Base-by-base conservation (phyloP, 345 rosid species). In the Combretum micranthum region DNA sequence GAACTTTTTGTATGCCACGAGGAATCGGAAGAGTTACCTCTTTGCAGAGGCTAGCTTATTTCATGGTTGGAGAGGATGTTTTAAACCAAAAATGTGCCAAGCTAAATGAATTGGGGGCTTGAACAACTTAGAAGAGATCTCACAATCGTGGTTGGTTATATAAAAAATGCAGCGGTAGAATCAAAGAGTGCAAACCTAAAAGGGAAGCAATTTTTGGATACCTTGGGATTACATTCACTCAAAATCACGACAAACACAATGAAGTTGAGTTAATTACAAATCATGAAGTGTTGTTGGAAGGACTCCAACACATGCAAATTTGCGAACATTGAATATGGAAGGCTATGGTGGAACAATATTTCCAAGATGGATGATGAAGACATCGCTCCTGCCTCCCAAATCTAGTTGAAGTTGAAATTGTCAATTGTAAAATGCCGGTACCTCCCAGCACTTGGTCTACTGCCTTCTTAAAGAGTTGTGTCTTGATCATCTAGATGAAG, bases 371-470 rank as follows among this genome's bases (percentile, higher is more conserved):
- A 54, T 63, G 42, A 45, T 17, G 18, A 32, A 25, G 39, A 32
- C 39, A 32, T 32, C 39, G 10, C 39, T 32, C 15, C 19, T 52
- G 50, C 45, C 55, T 70, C 32, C 53, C 63, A 12, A 67, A 57
- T 50, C 39, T 75, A 39, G 55, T 55, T 17, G 47, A 60, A 51
- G 46, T 61, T 4, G 45, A 19, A 7, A 26, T 57, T 60, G 17
- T 55, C 6, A 51, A 58, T 42, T 59, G 64, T 17, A 51, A 12
- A 37, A 21, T 65, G 63, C 45, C 22, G 32, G 13, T 15, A 51
- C 44, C 70, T 64, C 16, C 76, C 73, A 45, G 9, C 47, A 12
- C 50, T 75, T 11, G 73, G 73, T 42, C 44, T 61, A 20, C 69
- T 75, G 21, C 66, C 61, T 19, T 52, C 72, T 71, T 15, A 56